Evolutionary conservation across 257 asterid genomes (phyloP).

Genomic region (Avicennia marina): DNA sequence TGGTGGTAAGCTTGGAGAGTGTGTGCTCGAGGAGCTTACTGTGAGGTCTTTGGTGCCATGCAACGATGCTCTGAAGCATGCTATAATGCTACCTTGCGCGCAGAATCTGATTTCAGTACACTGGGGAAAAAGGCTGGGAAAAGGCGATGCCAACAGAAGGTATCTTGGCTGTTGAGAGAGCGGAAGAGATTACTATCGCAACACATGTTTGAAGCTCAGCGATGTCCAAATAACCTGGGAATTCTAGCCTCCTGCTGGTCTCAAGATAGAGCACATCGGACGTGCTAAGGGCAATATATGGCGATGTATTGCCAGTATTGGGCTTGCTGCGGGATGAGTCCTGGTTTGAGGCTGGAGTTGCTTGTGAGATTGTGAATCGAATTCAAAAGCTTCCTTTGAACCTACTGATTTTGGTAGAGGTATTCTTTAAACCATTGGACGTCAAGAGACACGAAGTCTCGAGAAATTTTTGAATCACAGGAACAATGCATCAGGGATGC

Average conservation of each 20-base stretch:
- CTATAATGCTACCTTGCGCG: slow-evolving; percentile 75
- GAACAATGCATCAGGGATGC: slow-evolving; percentile 53
- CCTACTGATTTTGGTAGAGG: slow-evolving; percentile 88
- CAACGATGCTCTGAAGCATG: slow-evolving; percentile 72
- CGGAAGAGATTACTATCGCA: slow-evolving; percentile 60
- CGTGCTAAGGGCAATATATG: slow-evolving; percentile 97
- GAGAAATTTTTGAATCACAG: slow-evolving; percentile 55
- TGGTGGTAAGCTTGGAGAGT: slow-evolving; percentile 74
- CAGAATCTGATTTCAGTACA: slow-evolving; percentile 91
- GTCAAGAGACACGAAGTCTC: slow-evolving; percentile 31
- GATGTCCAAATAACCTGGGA: slow-evolving; percentile 85
- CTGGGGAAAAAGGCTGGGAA: slow-evolving; percentile 87
- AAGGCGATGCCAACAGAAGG: slow-evolving; percentile 80
- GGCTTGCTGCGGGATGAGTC: slow-evolving; percentile 75
- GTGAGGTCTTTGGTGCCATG: slow-evolving; percentile 79
- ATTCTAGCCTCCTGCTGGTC: slow-evolving; percentile 68
- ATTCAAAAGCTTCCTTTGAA: slow-evolving; percentile 86
- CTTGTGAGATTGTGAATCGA: slow-evolving; percentile 93
- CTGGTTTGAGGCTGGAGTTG: slow-evolving; percentile 73
- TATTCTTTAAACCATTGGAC: slow-evolving; percentile 71
- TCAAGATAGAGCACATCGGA: slow-evolving; percentile 64
- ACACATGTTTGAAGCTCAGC: slow-evolving; percentile 51
- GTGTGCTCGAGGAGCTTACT: slow-evolving; percentile 89
- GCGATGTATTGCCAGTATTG: slow-evolving; percentile 87
- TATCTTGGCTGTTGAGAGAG: slow-evolving; percentile 78